Base-by-base conservation (phyloP, 2,329 filamentous ascomycete species). In the Cordyceps farinosa region DNA sequence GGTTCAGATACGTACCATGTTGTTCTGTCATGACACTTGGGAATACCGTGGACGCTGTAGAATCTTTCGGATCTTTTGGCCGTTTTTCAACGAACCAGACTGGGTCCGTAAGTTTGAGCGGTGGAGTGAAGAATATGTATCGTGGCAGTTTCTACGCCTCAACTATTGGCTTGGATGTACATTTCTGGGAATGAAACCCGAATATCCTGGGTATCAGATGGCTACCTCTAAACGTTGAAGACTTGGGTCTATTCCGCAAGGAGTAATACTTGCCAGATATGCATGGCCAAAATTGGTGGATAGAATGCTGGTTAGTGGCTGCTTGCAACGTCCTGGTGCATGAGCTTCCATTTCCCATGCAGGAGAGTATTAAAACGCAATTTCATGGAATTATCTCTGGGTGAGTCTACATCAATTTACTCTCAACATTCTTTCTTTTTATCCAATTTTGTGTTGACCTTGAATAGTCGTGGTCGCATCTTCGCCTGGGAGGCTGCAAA, bases 1-100 rank as follows among this genome's bases (percentile, higher is more conserved):
- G 55, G 5, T 58, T 29, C 55, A 58, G 45, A 48, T 58, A 3
- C 55, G 55, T 2, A 34, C n/a, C 22, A 58, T 58, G 34, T 58
- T 48, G 13, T 58, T 58, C 7, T 40, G 32, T 5, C 42, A 58
- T 3, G 55, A 58, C 13, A 58, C 34, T 5, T 58, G 55, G 55
- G 55, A 58, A 13, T 58, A 38, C 30, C 44, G 55, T 15, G 55
- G 55, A 11, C 10, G 30, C 1, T 58, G 44, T 13, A 48, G 1
- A 3, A 29, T 58, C 5, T 58, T 48, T 10, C 44, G 34, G 0
- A 27, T 29, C 1, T 7, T 32, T 3, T 58, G 29, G 17, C 55
- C 44, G 0, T 58, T 58, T 8, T 17, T 48, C 5, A 58, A 58
- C 29, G 44, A 36, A 13, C 55, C 44, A 5, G 44, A 48, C 3